Percentiles rank a stretch among this genome's conserved stretches.
Evolutionary conservation across 768 basidiomycete species (phyloP).

Genomic region (Imleria badia): DNA sequence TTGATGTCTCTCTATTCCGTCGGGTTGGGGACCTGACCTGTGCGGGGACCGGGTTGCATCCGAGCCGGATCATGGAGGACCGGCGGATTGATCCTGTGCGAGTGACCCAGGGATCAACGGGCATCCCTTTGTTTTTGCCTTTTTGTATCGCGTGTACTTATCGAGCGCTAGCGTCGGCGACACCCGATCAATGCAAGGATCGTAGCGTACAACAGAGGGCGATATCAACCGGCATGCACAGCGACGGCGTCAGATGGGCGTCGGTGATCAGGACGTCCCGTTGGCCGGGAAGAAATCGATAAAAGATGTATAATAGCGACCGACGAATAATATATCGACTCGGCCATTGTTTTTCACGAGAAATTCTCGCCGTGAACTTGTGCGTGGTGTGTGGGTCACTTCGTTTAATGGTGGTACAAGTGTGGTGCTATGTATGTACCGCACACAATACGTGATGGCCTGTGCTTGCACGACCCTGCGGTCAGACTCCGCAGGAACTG

Average conservation of each 20-base stretch:
- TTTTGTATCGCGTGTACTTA: not conserved
- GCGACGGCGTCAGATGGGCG: not conserved
- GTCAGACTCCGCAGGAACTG: not conserved
- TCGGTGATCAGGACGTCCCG: not conserved
- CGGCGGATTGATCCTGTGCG: not conserved
- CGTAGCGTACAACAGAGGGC: not conserved
- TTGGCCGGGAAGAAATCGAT: not conserved
- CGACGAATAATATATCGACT: not conserved
- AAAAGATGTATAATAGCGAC: not conserved
- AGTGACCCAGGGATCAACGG: not conserved
- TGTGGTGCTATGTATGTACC: too few relatives aligned
- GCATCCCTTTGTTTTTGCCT: not conserved
- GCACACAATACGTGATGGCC: not conserved
- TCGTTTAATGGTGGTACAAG: too few relatives aligned
- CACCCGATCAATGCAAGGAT: constrained; percentile 5
- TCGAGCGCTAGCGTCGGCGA: too few relatives aligned
- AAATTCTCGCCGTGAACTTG: not conserved
- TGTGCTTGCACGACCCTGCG: not conserved
- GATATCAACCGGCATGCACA: not conserved
- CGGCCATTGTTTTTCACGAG: not conserved
- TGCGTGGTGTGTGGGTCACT: not conserved
- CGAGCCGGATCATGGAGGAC: not conserved
- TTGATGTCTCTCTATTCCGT: not conserved
- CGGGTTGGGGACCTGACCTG: not conserved
- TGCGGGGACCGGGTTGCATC: not conserved